phyloP scores from a whole-genome alignment of 2,329 filamentous ascomycete species.

The Aspergillus sp. region DNA sequence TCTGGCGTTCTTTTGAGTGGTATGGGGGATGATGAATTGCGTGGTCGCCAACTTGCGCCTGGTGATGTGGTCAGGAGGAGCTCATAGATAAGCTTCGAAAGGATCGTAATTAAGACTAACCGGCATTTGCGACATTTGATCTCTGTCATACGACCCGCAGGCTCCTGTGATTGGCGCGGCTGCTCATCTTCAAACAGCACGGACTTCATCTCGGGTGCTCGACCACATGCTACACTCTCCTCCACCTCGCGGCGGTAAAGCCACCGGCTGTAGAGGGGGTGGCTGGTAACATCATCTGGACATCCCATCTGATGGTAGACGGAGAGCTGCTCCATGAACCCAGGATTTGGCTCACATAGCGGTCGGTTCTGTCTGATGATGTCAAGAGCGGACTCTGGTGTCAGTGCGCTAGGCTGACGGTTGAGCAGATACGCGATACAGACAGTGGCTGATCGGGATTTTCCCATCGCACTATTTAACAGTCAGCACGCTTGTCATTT shows the following conservation, averaged over 20 bases:
- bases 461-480: constrained; percentile 80
- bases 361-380: constrained; percentile 70
- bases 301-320: constrained; percentile 88
- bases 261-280: constrained; percentile 81
- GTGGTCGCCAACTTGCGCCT: constrained; percentile 65
- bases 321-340: constrained; percentile 86
- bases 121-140: constrained; percentile 92
- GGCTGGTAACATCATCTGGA: constrained; percentile 66
- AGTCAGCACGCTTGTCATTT: constrained; percentile 7
- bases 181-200: constrained; percentile 72
- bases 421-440: constrained; percentile 82
- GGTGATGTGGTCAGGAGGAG: constrained; percentile 14
- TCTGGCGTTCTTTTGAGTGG: constrained; percentile 32
- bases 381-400: constrained; percentile 65
- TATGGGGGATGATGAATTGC: constrained; percentile 69
- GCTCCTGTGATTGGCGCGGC: constrained; percentile 24
- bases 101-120: constrained; percentile 46
- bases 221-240: constrained; percentile 69
- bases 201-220: constrained; percentile 73
- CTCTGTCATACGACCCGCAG: constrained; percentile 49
- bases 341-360: constrained; percentile 83
- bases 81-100: constrained; percentile 2
- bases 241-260: constrained; percentile 67
- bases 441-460: constrained; percentile 85
- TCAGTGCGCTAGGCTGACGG: constrained; percentile 57